Conservation (phyloP, 192 early-diverging fungal genomes). For the Mortierella hygrophila region DNA sequence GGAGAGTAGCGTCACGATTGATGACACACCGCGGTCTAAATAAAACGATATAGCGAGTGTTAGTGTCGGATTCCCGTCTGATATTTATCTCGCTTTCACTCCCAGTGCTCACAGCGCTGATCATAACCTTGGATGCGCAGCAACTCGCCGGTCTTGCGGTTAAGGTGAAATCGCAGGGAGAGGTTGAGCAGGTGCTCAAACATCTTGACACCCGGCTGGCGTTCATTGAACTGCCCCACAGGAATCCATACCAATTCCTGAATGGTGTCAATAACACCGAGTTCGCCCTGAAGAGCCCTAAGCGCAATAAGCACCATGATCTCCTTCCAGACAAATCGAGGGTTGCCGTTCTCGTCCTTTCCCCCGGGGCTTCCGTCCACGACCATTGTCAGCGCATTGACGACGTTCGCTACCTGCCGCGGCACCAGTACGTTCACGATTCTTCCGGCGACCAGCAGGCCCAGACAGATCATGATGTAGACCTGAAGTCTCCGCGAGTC, state of each 20-base stretch:
- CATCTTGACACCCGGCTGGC: slow-evolving; percentile 81
- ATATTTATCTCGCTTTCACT: too few relatives aligned
- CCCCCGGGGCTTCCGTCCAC: slow-evolving; percentile 3
- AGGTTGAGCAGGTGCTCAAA: slow-evolving; percentile 90
- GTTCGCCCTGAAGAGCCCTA: slow-evolving; percentile 62
- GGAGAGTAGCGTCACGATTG: slow-evolving; percentile 80
- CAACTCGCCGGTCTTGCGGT: slow-evolving; percentile 95
- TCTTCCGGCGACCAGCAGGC: slow-evolving; percentile 70
- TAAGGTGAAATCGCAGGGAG: slow-evolving; percentile 93
- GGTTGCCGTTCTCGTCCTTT: slow-evolving; percentile 46
- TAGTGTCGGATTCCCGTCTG: not conserved
- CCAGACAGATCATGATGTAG: slow-evolving; percentile 74
- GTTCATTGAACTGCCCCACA: slow-evolving; percentile 74
- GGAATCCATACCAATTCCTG: slow-evolving; percentile 90
- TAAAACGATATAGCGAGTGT: not conserved
- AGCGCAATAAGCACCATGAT: slow-evolving; percentile 50
- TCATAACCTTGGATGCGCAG: slow-evolving; percentile 80
- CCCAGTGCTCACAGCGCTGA: not conserved
- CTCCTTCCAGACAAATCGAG: slow-evolving; percentile 56
- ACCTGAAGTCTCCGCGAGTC: slow-evolving; percentile 69
- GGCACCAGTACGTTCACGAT: slow-evolving; percentile 88
- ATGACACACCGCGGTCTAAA: slow-evolving; percentile 74
- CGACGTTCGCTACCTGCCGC: slow-evolving; percentile 81
- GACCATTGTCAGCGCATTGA: slow-evolving; percentile 72
- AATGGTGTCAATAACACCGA: slow-evolving; percentile 75